These are phyloP conservation scores for Gentiana macrophylla DNA, from an alignment of 257 asterid species.

Conservation along the genomic window DNA sequence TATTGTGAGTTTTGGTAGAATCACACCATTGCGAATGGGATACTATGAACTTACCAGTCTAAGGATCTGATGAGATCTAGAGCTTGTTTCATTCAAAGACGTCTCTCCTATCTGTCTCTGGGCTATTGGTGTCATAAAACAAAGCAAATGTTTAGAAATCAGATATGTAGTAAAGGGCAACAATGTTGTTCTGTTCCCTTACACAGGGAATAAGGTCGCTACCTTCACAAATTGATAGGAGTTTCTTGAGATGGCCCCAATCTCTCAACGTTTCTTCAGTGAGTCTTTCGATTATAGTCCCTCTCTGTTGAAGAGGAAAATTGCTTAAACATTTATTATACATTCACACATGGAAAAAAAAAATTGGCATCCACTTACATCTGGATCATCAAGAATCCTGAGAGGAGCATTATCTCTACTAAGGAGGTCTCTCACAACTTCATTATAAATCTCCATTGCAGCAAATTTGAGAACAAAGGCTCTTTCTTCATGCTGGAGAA, in stretches of 20 bases:
- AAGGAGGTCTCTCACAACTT: constrained; percentile 97
- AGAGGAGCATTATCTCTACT: constrained; percentile 65
- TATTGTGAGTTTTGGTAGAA: background rate
- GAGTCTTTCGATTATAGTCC: constrained; percentile 85
- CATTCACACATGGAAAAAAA: constrained; percentile 9
- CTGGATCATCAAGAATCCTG: constrained; percentile 95
- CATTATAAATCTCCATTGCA: constrained; percentile 95
- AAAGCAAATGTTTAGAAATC: background rate
- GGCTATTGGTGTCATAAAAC: constrained; percentile 31
- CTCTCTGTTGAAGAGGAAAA: constrained; percentile 45
- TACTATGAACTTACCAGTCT: constrained; percentile 53
- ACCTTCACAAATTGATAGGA: constrained; percentile 90
- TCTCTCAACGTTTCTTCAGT: constrained; percentile 97
- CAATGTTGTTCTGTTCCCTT: background rate
- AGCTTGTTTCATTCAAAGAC: constrained; percentile 84
- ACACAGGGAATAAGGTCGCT: constrained; percentile 4
- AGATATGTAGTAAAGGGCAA: background rate
- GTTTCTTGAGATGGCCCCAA: constrained; percentile 81
- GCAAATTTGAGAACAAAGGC: constrained; percentile 87
- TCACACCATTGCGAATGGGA: background rate
- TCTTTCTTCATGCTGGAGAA: constrained; percentile 78
- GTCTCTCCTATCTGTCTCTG: constrained; percentile 95
- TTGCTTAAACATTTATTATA: constrained; percentile 8
- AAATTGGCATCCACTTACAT: constrained; percentile 47
- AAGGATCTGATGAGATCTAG: constrained; percentile 99